These are phyloP conservation scores for Candida verbasci DNA, from an alignment of 805 yeast species.

Conservation along the genomic window DNA sequence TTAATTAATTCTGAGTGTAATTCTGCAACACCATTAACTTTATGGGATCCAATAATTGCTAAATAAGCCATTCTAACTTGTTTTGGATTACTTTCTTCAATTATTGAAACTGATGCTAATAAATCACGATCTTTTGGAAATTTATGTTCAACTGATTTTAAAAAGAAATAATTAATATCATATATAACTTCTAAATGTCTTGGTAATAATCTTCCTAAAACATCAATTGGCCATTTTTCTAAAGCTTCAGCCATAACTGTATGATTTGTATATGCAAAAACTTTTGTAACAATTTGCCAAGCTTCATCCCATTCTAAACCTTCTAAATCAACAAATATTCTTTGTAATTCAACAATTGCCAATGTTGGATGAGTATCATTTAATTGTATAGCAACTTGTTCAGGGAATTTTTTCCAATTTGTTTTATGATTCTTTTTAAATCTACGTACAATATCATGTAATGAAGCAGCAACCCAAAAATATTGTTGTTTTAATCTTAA, in stretches of 20 bases:
- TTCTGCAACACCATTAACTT: slow-evolving; percentile 95
- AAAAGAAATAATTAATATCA: slow-evolving; percentile 75
- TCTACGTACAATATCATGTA: slow-evolving; percentile 86
- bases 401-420: slow-evolving; percentile 81
- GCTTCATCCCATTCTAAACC: slow-evolving; percentile 78
- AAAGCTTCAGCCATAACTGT: slow-evolving; percentile 94
- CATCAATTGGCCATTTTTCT: slow-evolving; percentile 91
- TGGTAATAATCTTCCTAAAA: slow-evolving; percentile 75
- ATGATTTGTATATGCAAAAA: slow-evolving; percentile 91
- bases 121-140: slow-evolving; percentile 75
- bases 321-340: slow-evolving; percentile 82
- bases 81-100: slow-evolving; percentile 78
- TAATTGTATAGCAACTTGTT: slow-evolving; percentile 84
- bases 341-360: slow-evolving; percentile 84
- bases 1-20: slow-evolving; percentile 86
- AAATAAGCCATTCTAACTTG: slow-evolving; percentile 88
- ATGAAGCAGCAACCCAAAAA: slow-evolving; percentile 94
- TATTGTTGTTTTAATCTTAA: slow-evolving; percentile 91
- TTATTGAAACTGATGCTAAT: slow-evolving; percentile 68
- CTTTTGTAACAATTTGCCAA: slow-evolving; percentile 74
- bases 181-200: slow-evolving; percentile 89
- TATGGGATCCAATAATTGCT: slow-evolving; percentile 90
- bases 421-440: slow-evolving; percentile 69
- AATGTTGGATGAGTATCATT: slow-evolving; percentile 94
- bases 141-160: slow-evolving; percentile 66